Evolutionary conservation across 2,329 filamentous ascomycete genomes (phyloP), one percentile per base, ranked within the genome.

Genomic region (Falciphora oryzae): DNA sequence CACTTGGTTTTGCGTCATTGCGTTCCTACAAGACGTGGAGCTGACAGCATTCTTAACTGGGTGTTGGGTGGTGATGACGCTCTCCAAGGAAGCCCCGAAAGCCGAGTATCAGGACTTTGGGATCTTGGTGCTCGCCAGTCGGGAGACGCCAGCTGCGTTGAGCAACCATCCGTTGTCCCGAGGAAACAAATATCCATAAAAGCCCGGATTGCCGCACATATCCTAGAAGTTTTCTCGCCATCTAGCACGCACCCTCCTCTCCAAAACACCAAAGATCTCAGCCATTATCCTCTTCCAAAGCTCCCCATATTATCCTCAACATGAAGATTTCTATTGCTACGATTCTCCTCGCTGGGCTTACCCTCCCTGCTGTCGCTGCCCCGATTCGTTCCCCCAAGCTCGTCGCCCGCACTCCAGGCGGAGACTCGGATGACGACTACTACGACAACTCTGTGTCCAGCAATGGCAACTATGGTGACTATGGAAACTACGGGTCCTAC

Each of bases 311-410:
- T n/a, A 4, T n/a, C 22, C 56, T 1, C 62, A 66, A 5, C 5
- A 65, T 67, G 64, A 67, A 65, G 64, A 18, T 61, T 35, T 16
- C 50, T 44, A 28, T 14, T 3, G 31, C 25, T 8, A 22, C 64
- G 25, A 56, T 63, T 38, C 44, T 66, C 62, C 31, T 56, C 62
- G 58, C 62, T 44, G 53, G 63, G n/a, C 38, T 67, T 32, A 63
- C 61, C 29, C 38, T 59, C 6, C 65, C 65, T 3, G 62, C 57
- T 6, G 32, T 67, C 13, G 65, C 61, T 22, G 66, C 65, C 16
- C 66, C 65, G 1, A 53, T 64, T 16, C 27, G 35, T 5, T 58
- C 25, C 27, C 38, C 61, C 16, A 57, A 38, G 6, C 1, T 57
- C 29, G 44, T 2, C 57, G 27, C 57, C n/a, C 16, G 14, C n/a